Evolutionary conservation across 2,329 filamentous ascomycete genomes (phyloP).

Genomic region (Amphichorda felina): DNA sequence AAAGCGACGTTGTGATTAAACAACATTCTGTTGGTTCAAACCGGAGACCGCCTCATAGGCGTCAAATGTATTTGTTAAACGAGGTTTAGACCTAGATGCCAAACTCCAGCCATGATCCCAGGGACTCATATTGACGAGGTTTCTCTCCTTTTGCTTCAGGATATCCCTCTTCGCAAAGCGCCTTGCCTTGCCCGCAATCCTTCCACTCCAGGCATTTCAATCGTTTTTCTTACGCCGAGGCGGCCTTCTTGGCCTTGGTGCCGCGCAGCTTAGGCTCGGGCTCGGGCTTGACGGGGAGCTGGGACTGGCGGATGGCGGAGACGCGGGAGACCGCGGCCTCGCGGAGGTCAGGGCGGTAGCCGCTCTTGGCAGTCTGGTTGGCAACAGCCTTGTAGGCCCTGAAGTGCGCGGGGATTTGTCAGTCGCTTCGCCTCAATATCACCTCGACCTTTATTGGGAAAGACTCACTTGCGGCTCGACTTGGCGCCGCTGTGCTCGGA

Average conservation of each 20-base stretch:
- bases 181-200: background rate
- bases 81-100: constrained; percentile 1
- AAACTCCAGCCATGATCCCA: constrained; percentile 4
- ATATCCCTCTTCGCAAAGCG: background rate
- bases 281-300: constrained; percentile 66
- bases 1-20: no score
- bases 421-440: no score
- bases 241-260: constrained; percentile 64
- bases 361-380: constrained; percentile 67
- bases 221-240: constrained; percentile 1
- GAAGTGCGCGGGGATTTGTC: constrained; percentile 2
- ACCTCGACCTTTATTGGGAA: no score
- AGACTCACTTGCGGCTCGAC: constrained; percentile 55
- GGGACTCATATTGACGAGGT: background rate
- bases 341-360: constrained; percentile 75
- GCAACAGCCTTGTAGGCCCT: constrained; percentile 88
- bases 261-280: constrained; percentile 68
- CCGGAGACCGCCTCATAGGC: no score
- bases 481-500: constrained; percentile 61
- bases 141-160: background rate
- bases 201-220: background rate
- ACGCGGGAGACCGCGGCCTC: constrained; percentile 73
- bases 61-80: background rate
- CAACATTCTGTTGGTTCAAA: no score
- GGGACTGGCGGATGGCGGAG: constrained; percentile 70